These are phyloP conservation scores for Anisodus tanguticus DNA, from an alignment of 257 asterid species.

Conservation along the genomic window DNA sequence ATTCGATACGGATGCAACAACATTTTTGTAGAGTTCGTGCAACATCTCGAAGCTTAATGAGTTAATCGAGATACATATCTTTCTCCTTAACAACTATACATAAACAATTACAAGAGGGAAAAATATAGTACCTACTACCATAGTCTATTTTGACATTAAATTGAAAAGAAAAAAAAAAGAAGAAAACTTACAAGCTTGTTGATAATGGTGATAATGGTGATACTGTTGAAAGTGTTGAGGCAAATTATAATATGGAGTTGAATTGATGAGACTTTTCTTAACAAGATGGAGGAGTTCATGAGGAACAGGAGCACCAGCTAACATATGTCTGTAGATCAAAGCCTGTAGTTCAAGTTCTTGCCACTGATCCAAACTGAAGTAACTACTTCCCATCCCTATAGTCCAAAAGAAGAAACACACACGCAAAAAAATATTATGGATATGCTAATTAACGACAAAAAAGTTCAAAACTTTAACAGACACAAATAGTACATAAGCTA, in stretches of 20 bases:
- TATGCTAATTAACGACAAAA: not conserved
- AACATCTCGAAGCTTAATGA: no score
- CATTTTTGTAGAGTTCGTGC: no score
- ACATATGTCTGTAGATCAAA: constrained; percentile 80
- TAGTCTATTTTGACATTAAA: not conserved
- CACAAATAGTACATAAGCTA: not conserved
- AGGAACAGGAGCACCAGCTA: constrained; percentile 82
- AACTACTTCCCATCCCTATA: constrained; percentile 76
- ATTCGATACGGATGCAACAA: no score
- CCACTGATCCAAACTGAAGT: constrained; percentile 87
- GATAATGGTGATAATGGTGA: constrained; percentile 52
- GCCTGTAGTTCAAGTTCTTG: constrained; percentile 95
- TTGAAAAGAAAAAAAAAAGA: not conserved
- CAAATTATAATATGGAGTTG: constrained; percentile 51
- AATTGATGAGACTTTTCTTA: constrained; percentile 62
- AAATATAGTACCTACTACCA: no score
- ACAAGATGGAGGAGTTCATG: constrained; percentile 71
- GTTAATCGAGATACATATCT: not conserved
- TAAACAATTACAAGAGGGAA: no score
- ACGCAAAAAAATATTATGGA: not conserved
- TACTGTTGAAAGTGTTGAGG: constrained; percentile 51
- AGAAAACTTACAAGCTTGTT: constrained; percentile 63
- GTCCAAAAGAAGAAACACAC: not conserved
- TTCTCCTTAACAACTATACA: not conserved
- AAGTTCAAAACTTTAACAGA: not conserved